Conservation (phyloP, 1,139 yeast species). For the Saccharomyces hybrid region DNA sequence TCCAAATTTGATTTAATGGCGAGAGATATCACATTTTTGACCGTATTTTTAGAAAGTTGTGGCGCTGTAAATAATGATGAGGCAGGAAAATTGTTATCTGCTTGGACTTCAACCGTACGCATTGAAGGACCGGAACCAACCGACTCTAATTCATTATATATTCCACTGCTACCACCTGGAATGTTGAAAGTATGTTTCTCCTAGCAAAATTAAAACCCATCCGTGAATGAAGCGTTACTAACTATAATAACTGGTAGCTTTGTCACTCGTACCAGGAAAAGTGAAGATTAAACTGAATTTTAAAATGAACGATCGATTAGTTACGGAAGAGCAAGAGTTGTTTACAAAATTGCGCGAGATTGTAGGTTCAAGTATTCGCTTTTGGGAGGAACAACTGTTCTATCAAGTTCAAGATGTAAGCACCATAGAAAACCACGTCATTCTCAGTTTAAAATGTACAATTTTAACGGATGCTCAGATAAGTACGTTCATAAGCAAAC, state of each 20-base stretch:
- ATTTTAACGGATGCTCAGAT: slow-evolving; percentile 16
- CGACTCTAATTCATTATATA: not conserved
- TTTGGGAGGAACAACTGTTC: slow-evolving; percentile 14
- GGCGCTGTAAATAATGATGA: not conserved
- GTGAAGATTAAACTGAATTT: not conserved
- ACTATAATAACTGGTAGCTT: not conserved
- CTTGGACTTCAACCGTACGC: not conserved
- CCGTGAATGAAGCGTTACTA: not conserved
- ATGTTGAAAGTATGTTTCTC: not conserved
- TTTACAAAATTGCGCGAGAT: not conserved
- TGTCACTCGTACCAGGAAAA: not conserved
- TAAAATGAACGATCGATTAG: not conserved
- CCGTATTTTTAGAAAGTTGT: not conserved
- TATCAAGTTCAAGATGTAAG: slow-evolving; percentile 3
- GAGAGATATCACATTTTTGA: not conserved
- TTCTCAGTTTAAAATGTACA: slow-evolving; percentile 12
- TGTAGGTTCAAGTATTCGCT: not conserved
- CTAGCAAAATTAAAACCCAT: not conserved
- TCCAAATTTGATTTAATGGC: not conserved
- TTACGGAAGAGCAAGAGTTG: not conserved
- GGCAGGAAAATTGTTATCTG: not conserved
- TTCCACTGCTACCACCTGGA: not conserved
- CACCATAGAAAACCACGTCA: not conserved
- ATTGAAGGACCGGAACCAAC: not conserved
- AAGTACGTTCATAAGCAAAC: slow-evolving; percentile 11